phyloP scores from a whole-genome alignment of 2,329 filamentous ascomycete genomes.

The Endothia cerciana region DNA sequence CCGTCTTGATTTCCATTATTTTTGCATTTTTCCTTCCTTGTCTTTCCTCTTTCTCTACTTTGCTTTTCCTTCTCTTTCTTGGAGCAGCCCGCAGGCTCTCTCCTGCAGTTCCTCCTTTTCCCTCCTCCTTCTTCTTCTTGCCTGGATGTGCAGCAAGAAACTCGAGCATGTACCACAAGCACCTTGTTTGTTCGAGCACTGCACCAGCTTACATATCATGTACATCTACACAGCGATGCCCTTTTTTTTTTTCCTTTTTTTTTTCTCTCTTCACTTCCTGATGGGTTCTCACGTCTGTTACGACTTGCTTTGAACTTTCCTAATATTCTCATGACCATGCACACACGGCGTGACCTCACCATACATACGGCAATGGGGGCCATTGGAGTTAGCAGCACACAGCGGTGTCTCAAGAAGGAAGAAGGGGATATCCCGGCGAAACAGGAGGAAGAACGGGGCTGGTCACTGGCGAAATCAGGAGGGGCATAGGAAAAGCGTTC shows the following conservation, averaged over 20 bases:
- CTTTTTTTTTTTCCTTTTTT: too few species aligned
- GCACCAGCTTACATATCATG: conserved; percentile 13
- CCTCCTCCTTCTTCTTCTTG: background rate
- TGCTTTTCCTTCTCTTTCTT: conserved; percentile 14
- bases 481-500: background rate
- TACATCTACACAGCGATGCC: conserved; percentile 17
- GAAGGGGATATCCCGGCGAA: background rate
- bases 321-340: background rate
- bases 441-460: background rate
- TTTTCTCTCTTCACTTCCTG: background rate
- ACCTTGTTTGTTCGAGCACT: background rate
- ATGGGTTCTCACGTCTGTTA: conserved; percentile 14
- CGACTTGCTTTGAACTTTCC: background rate
- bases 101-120: too few species aligned
- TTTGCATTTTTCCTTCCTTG: conserved; percentile 8
- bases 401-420: background rate
- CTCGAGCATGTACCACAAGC: conserved; percentile 11
- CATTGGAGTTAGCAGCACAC: background rate
- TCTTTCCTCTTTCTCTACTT: background rate
- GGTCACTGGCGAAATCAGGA: background rate
- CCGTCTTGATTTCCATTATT: background rate
- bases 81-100: too few species aligned
- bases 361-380: conserved; percentile 5
- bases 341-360: background rate
- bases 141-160: background rate